Evolutionary conservation across 345 rosid species (phyloP).

Genomic region (Eucalyptus cladocalyx): DNA sequence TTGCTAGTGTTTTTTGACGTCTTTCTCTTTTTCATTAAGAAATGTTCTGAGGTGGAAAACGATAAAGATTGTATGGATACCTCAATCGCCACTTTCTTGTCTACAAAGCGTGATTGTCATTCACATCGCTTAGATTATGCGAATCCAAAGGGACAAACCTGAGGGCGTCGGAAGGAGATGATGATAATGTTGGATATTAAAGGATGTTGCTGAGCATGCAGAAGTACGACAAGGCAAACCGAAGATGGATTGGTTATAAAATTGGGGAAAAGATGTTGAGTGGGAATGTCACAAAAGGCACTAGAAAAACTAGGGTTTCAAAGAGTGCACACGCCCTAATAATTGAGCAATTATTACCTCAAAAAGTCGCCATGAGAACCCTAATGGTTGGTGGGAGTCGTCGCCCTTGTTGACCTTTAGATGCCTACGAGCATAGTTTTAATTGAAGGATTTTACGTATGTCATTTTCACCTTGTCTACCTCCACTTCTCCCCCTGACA

Average conservation of each 20-base stretch:
- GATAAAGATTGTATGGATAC: background rate
- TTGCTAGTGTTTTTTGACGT: background rate
- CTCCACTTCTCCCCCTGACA: background rate
- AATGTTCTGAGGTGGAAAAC: background rate
- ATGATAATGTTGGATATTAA: background rate
- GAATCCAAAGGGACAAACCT: background rate
- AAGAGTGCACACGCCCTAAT: slow-evolving; percentile 15
- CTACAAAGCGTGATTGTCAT: background rate
- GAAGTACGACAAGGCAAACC: background rate
- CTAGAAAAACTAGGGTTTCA: slow-evolving; percentile 3
- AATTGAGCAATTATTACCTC: slow-evolving; percentile 44
- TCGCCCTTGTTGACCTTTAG: background rate
- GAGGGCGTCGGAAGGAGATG: background rate
- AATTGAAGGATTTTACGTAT: background rate
- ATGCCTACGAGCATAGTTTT: background rate
- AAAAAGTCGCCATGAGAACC: slow-evolving; percentile 9
- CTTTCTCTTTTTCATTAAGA: background rate
- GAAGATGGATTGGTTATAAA: slow-evolving; percentile 11
- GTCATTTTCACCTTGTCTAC: background rate
- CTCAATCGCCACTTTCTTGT: background rate
- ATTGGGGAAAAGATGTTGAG: background rate
- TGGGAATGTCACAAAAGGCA: slow-evolving; percentile 9
- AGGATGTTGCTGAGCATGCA: background rate
- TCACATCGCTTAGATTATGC: background rate
- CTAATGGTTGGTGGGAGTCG: background rate